These are phyloP conservation scores for Talaromyces marneffei DNA, from an alignment of 2,329 filamentous ascomycete species.

Conservation along the genomic window DNA sequence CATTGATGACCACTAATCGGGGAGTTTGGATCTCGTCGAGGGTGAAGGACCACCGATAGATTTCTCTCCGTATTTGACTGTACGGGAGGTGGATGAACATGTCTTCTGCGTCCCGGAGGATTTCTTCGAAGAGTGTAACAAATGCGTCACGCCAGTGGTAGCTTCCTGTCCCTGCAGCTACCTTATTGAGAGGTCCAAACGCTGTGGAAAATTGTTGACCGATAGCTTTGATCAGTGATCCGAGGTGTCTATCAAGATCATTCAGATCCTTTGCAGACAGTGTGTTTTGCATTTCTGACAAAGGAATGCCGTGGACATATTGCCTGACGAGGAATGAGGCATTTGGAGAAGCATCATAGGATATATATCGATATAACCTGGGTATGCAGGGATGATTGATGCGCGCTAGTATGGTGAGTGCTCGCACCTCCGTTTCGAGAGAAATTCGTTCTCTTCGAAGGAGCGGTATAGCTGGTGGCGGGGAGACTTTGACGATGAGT, in stretches of 20 bases:
- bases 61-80: conserved; percentile 47
- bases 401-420: conserved; percentile 32
- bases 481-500: conserved; percentile 34
- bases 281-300: conserved; percentile 26
- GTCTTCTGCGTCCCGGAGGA: conserved; percentile 54
- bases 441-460: conserved; percentile 35
- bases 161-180: conserved; percentile 42
- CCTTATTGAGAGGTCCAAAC: conserved; percentile 48
- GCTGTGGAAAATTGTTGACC: conserved; percentile 41
- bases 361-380: conserved; percentile 33
- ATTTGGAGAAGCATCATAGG: conserved; percentile 21
- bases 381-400: conserved; percentile 32
- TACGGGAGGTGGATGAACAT: conserved; percentile 54
- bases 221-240: conserved; percentile 37
- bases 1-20: conserved; percentile 47
- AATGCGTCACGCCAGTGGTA: conserved; percentile 52
- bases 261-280: conserved; percentile 27
- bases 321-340: conserved; percentile 36
- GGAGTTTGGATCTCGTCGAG: conserved; percentile 49
- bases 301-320: conserved; percentile 29
- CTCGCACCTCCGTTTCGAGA: conserved; percentile 37
- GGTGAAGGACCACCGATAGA: conserved; percentile 39
- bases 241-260: conserved; percentile 33
- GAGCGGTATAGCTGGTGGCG: conserved; percentile 31
- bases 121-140: conserved; percentile 45